Conservation (phyloP, 805 yeast genomes). For the Metschnikowia dekortorum region DNA sequence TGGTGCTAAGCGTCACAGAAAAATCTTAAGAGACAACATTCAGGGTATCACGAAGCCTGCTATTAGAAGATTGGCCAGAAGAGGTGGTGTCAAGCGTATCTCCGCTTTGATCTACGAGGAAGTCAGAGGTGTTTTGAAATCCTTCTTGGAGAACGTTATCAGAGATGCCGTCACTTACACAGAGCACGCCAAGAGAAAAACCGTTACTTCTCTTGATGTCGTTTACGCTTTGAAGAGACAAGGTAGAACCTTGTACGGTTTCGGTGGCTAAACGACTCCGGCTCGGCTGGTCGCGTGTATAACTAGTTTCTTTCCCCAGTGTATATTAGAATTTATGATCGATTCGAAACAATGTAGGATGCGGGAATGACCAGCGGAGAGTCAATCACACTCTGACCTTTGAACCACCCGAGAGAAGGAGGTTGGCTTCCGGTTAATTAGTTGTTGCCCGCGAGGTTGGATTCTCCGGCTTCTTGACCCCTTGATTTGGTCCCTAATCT, state of each 20-base stretch:
- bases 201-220: conserved; percentile 97
- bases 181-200: conserved; percentile 99
- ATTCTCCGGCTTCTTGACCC: no score
- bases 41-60: conserved; percentile 99
- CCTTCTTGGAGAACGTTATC: conserved; percentile 94
- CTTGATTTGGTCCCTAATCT: no score
- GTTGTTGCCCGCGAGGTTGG: no score
- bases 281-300: conserved; percentile 12
- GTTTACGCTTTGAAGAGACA: conserved; percentile 99
- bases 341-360: conserved; percentile 8
- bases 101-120: conserved; percentile 98
- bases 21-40: conserved; percentile 98
- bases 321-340: conserved; percentile 21
- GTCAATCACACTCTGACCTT: not conserved
- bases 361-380: not conserved
- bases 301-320: conserved; percentile 20
- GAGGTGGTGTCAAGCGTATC: conserved; percentile 99
- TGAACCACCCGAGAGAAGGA: no score
- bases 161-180: conserved; percentile 99
- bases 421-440: no score
- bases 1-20: conserved; percentile 99
- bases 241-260: conserved; percentile 99
- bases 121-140: conserved; percentile 94
- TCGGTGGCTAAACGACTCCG: conserved; percentile 72
- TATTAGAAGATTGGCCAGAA: conserved; percentile 99